phyloP scores from a whole-genome alignment of 2,329 filamentous ascomycete species.

The Colletotrichum trifolii region DNA sequence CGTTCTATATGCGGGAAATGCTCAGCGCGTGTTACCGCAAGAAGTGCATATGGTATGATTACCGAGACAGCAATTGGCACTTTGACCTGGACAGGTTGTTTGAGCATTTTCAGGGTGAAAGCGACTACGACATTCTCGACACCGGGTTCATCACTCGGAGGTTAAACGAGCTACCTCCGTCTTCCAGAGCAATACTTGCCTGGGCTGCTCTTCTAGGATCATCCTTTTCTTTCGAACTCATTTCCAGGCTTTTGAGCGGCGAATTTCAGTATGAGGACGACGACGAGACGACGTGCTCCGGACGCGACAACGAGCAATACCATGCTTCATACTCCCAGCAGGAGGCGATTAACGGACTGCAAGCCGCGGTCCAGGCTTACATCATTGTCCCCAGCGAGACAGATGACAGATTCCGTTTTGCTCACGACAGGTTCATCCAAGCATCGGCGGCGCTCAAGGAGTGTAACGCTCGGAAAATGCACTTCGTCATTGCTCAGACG shows the following conservation, averaged over 20 bases:
- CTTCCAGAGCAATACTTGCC: slow-evolving; percentile 81
- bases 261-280: slow-evolving; percentile 73
- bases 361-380: slow-evolving; percentile 71
- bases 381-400: slow-evolving; percentile 84
- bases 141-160: slow-evolving; percentile 85
- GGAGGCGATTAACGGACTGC: slow-evolving; percentile 81
- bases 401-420: slow-evolving; percentile 89
- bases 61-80: slow-evolving; percentile 83
- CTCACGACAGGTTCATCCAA: slow-evolving; percentile 87
- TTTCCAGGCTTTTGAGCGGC: slow-evolving; percentile 80
- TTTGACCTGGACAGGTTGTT: slow-evolving; percentile 90
- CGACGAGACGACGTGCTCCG: slow-evolving; percentile 49
- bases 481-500: slow-evolving; percentile 86
- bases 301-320: slow-evolving; percentile 41
- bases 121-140: slow-evolving; percentile 82
- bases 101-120: slow-evolving; percentile 82
- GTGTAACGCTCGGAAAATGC: slow-evolving; percentile 81
- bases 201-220: slow-evolving; percentile 89
- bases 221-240: slow-evolving; percentile 84
- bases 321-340: slow-evolving; percentile 68
- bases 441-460: slow-evolving; percentile 78
- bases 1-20: slow-evolving; percentile 93
- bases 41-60: slow-evolving; percentile 91
- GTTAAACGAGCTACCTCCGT: slow-evolving; percentile 78
- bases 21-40: slow-evolving; percentile 87